A percentile compares a stretch with the other conserved stretches of the same genome.
Evolutionary conservation across 2,329 filamentous ascomycete genomes (phyloP).

Genomic region (Alternaria sp.): DNA sequence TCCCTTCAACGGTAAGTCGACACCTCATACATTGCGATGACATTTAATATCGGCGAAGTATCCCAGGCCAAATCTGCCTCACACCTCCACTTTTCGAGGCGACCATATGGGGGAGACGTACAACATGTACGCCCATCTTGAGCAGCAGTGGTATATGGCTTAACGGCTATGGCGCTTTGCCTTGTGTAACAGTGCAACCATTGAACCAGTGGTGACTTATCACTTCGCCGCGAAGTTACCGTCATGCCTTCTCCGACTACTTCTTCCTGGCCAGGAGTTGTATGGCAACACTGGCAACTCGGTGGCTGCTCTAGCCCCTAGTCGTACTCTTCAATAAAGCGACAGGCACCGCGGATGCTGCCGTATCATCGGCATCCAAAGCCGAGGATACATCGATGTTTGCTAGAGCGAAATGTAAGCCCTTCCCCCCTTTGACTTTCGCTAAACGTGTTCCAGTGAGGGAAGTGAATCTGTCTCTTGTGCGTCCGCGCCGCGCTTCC

Average conservation of each 20-base stretch:
- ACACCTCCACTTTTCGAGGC: not conserved
- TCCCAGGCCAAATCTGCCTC: not conserved
- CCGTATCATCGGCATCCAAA: not conserved
- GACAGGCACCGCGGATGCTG: too few relatives aligned
- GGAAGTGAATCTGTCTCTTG: constrained; percentile 21
- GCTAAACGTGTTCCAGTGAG: constrained; percentile 2
- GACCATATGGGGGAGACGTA: not conserved
- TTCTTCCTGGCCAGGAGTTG: not conserved
- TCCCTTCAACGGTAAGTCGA: not conserved
- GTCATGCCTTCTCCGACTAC: not conserved
- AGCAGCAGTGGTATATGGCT: not conserved
- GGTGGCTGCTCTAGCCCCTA: not conserved
- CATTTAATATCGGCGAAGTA: too few relatives aligned
- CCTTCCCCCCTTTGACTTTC: not conserved
- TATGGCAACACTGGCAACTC: not conserved
- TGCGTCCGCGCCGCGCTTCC: constrained; percentile 23
- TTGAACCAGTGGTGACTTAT: too few relatives aligned
- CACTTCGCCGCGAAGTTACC: too few relatives aligned
- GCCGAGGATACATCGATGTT: not conserved
- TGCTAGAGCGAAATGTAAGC: not conserved
- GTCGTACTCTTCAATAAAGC: too few relatives aligned
- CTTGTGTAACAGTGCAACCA: not conserved
- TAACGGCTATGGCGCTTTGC: not conserved
- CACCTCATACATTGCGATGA: not conserved
- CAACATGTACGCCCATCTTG: not conserved